Base-by-base conservation (phyloP, 208 protist genomes). In the Herpetomonas tarakana region DNA sequence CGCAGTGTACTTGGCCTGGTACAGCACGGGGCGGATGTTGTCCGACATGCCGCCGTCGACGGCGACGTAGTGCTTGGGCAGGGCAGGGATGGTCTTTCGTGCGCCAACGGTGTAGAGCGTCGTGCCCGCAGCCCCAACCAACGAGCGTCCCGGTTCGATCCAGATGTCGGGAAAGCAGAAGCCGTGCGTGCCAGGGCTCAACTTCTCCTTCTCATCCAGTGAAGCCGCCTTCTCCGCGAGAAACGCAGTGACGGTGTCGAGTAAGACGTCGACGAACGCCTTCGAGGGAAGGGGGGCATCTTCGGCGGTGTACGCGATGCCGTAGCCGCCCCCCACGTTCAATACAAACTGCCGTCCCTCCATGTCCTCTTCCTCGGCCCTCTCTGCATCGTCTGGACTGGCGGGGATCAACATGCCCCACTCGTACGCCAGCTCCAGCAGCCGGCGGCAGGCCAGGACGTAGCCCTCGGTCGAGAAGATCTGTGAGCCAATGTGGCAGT, bases 31-130 rank as follows among this genome's bases (percentile, higher is more conserved):
- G 22, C 50, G 59, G 38, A 65, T 65, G 50, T 58, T 55, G 38
- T 65, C 59, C 14, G 31, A 54, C 59, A 65, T 57, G 22, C 47
- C 59, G 25, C 50, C 59, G 21, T 65, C 59, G 29, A 65, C 50
- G 24, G 51, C 41, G 1, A 57, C 46, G 28, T 58, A 65, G 35
- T 49, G 35, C 35, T 41, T 49, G 31, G 35, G 29, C n/a, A 62
- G 44, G 16, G 16, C 21, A 0, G 57, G 57, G 4, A 62, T 46
- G 1, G 39, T 30, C 30, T 62, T 52, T 16, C 25, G 27, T 16
- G 44, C 7, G 21, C 57, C 46, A 16, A 54, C 30, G 0, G 46
- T 62, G 57, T 62, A 62, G 0, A 62, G 57, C 29, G 44, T 53
- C 21, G 57, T 53, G 57, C 57, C 57, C 3, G 57, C 57, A 18